These are phyloP conservation scores for Solanum rostratum DNA, from an alignment of 257 asterid species.

Conservation along the genomic window DNA sequence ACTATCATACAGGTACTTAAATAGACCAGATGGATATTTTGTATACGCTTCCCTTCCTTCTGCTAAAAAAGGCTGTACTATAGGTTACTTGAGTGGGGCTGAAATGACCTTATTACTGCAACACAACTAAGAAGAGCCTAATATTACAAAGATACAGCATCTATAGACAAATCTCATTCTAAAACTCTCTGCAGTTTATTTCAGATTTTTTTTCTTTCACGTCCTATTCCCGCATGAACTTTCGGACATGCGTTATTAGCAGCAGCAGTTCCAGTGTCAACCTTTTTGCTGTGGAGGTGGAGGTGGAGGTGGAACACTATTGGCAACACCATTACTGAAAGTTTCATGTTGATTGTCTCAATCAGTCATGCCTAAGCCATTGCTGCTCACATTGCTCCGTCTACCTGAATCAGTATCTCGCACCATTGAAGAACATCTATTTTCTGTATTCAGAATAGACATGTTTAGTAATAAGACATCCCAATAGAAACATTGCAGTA, in stretches of 20 bases:
- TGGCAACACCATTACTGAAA: neutral
- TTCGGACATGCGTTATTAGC: neutral
- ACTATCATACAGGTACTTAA: neutral
- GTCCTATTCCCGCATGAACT: neutral
- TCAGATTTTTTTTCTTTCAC: neutral
- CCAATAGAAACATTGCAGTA: neutral
- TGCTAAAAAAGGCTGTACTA: neutral
- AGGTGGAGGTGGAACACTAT: neutral
- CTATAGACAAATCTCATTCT: neutral
- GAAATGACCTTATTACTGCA: neutral
- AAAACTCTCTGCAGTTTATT: neutral
- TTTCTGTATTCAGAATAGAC: neutral
- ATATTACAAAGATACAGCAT: neutral
- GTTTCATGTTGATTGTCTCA: neutral
- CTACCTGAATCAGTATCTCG: neutral
- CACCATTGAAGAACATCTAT: neutral
- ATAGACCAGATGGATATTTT: neutral
- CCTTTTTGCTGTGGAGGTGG: neutral
- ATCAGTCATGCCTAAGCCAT: neutral
- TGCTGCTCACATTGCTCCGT: neutral
- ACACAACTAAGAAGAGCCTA: neutral
- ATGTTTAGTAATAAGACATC: neutral
- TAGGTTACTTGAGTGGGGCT: neutral
- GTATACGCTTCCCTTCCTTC: neutral
- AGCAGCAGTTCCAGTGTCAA: neutral